Percentiles rank a stretch among this genome's conserved stretches.
phyloP scores from a whole-genome alignment of 2,329 filamentous ascomycete species.

The Pseudocercospora fijiensis region DNA sequence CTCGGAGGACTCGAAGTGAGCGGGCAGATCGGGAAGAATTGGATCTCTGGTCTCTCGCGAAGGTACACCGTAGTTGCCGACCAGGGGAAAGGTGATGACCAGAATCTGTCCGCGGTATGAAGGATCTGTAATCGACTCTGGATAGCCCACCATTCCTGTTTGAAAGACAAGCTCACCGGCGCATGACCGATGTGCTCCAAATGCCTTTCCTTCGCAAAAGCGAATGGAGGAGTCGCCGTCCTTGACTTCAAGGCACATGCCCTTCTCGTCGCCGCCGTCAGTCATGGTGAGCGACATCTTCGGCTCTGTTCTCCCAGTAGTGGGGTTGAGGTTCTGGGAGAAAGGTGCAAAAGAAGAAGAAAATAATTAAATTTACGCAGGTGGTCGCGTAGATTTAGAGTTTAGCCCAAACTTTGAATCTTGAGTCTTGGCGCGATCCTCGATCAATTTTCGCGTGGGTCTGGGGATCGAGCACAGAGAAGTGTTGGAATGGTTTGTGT shows the following conservation, averaged over 20 bases:
- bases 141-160: slow-evolving; percentile 98
- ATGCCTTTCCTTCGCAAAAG: slow-evolving; percentile 90
- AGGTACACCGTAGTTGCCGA: slow-evolving; percentile 97
- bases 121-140: slow-evolving; percentile 85
- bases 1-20: slow-evolving; percentile 86
- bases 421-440: not conserved
- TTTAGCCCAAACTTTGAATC: not conserved
- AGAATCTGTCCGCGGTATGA: slow-evolving; percentile 91
- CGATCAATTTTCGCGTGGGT: not conserved
- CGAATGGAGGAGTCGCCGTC: slow-evolving; percentile 65
- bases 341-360: slow-evolving; percentile 2
- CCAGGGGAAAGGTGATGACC: slow-evolving; percentile 91
- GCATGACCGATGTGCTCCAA: slow-evolving; percentile 96
- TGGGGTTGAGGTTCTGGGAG: slow-evolving; percentile 9
- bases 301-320: slow-evolving; percentile 12
- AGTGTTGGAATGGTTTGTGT: no score
- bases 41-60: slow-evolving; percentile 81
- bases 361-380: not conserved
- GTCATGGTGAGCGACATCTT: slow-evolving; percentile 29
- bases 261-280: slow-evolving; percentile 29
- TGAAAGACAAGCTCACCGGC: slow-evolving; percentile 98
- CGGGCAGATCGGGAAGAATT: slow-evolving; percentile 79
- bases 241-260: slow-evolving; percentile 82
- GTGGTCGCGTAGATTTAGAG: not conserved
- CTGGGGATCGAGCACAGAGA: not conserved